A percentile compares a stretch with the other conserved stretches of the same genome.
Conservation (phyloP, 495 filamentous ascomycete genomes). For the Podospora bellae-mahoneyi region DNA sequence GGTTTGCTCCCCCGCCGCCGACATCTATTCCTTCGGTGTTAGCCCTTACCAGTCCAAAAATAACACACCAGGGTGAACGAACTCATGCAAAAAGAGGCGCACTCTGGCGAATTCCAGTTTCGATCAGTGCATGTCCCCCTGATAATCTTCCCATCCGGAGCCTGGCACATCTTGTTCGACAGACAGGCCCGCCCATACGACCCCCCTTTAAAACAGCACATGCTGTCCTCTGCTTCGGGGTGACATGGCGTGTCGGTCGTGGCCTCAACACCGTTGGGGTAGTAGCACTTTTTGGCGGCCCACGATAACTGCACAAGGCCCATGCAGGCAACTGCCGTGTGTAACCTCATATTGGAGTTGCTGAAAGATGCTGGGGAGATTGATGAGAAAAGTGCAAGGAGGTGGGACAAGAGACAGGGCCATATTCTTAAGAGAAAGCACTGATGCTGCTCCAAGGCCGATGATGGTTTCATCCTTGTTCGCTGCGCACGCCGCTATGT, state of each 20-base stretch:
- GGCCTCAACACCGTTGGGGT: not conserved
- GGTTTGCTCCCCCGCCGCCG: not conserved
- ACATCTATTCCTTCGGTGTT: not conserved
- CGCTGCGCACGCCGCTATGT: not conserved
- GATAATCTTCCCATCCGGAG: not conserved
- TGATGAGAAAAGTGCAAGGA: not conserved
- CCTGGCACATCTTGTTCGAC: not conserved
- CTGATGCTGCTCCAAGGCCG: not conserved
- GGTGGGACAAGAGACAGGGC: not conserved
- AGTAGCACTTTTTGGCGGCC: slow-evolving; percentile 5
- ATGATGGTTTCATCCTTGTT: not conserved
- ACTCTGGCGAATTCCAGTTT: not conserved
- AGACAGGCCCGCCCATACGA: not conserved
- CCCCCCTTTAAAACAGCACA: not conserved
- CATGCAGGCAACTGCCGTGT: not conserved
- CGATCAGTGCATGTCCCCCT: slow-evolving; percentile 5
- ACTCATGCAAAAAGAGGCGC: not conserved
- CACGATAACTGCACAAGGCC: not conserved
- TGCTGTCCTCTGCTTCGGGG: slow-evolving; percentile 1
- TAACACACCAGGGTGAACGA: not conserved
- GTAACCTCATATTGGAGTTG: not conserved
- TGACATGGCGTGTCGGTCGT: not conserved
- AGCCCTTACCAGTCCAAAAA: not conserved
- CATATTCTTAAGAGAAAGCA: not conserved
- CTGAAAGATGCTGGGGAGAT: not conserved